These are phyloP conservation scores for Acacia crassicarpa DNA, from an alignment of 306 rosid species.

Conservation along the genomic window DNA sequence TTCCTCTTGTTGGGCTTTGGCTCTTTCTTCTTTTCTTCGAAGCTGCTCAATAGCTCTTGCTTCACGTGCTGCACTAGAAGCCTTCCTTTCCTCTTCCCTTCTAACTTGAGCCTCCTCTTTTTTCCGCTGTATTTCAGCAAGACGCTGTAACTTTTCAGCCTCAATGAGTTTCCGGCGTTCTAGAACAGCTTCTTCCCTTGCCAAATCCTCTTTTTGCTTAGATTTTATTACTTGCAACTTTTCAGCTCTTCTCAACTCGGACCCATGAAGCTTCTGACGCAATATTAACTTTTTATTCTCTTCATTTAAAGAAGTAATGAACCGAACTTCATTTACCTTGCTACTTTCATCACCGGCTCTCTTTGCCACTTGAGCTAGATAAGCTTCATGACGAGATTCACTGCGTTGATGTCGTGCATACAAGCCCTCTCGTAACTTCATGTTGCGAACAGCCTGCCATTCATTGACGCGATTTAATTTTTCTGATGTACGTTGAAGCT, in stretches of 20 bases:
- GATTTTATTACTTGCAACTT: slow-evolving; percentile 91
- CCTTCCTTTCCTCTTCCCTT: slow-evolving; percentile 98
- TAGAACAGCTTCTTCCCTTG: slow-evolving; percentile 96
- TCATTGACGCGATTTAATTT: slow-evolving; percentile 85
- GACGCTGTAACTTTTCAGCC: slow-evolving; percentile 98
- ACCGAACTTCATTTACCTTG: slow-evolving; percentile 97
- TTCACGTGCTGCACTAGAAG: slow-evolving; percentile 98
- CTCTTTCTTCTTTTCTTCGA: slow-evolving; percentile 97
- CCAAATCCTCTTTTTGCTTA: slow-evolving; percentile 96
- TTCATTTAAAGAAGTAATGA: slow-evolving; percentile 92
- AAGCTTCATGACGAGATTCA: slow-evolving; percentile 97
- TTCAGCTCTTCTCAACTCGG: slow-evolving; percentile 99
- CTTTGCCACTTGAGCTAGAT: slow-evolving; percentile 92
- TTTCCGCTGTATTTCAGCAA: slow-evolving; percentile 92
- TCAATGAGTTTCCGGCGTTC: slow-evolving; percentile 92
- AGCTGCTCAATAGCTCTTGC: slow-evolving; percentile 94
- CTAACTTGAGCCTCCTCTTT: slow-evolving; percentile 96
- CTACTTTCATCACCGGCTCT: slow-evolving; percentile 99
- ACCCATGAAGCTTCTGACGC: slow-evolving; percentile 95
- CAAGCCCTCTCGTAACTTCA: slow-evolving; percentile 97
- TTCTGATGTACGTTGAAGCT: slow-evolving; percentile 90
- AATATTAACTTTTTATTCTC: slow-evolving; percentile 85
- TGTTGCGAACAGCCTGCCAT: slow-evolving; percentile 89
- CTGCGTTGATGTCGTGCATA: slow-evolving; percentile 96
- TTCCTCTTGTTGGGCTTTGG: slow-evolving; percentile 97